Conservation (phyloP, 2,329 filamentous ascomycete species). For the Colletotrichum trifolii region DNA sequence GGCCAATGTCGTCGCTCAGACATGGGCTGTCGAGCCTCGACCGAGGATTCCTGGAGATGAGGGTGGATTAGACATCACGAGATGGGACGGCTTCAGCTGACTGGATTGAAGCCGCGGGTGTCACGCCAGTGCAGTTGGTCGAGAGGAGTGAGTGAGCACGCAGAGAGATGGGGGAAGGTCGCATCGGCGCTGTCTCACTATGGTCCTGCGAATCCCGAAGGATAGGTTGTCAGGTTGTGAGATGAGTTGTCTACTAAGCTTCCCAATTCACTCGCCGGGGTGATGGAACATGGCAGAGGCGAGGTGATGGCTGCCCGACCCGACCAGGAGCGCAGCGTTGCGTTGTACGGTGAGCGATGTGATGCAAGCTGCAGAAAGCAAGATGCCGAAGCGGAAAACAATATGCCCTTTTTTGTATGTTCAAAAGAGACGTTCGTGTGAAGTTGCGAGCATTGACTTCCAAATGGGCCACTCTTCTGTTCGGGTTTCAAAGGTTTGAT, state of each 20-base stretch:
- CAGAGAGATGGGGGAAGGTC: constrained; percentile 19
- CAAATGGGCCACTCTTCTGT: too few species aligned
- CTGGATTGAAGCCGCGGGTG: background rate
- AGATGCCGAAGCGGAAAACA: too few species aligned
- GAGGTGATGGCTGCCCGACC: constrained; percentile 11
- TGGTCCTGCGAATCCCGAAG: constrained; percentile 5
- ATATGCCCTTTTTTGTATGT: too few species aligned
- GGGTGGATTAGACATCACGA: constrained; percentile 7
- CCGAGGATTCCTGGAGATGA: constrained; percentile 1
- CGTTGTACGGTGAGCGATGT: background rate
- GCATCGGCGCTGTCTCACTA: constrained; percentile 32
- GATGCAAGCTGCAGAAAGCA: constrained; percentile 6
- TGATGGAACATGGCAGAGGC: background rate
- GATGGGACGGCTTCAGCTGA: constrained; percentile 3
- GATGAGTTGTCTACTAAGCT: background rate
- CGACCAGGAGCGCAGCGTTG: background rate
- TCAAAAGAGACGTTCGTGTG: background rate
- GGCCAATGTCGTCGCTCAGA: constrained; percentile 25
- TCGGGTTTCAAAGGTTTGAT: too few species aligned
- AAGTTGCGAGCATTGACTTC: too few species aligned
- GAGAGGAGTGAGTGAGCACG: background rate
- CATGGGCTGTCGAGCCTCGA: constrained; percentile 17
- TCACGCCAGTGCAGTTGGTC: too few species aligned
- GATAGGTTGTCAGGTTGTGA: constrained; percentile 24
- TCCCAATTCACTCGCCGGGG: background rate